phyloP scores from a whole-genome alignment of 1,139 yeast genomes.

The Dujonia santamariae region DNA sequence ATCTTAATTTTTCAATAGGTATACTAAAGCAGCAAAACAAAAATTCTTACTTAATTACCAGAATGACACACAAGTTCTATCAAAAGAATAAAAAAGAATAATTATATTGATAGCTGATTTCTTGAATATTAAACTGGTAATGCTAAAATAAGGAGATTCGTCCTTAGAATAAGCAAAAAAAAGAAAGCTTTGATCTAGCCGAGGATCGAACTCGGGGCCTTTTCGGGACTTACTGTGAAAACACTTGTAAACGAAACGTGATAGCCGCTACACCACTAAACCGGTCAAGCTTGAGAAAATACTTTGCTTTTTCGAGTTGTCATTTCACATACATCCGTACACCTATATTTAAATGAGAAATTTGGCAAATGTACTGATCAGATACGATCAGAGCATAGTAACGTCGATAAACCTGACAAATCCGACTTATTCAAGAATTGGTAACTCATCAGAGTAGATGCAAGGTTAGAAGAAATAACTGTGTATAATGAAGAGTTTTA shows the following conservation, averaged over 20 bases:
- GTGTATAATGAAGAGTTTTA: too few species aligned
- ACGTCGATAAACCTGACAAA: too few species aligned
- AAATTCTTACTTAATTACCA: too few species aligned
- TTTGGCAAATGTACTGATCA: too few species aligned
- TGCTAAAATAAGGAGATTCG: background rate
- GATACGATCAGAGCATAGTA: too few species aligned
- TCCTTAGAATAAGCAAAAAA: conserved; percentile 7
- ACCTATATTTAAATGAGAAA: too few species aligned
- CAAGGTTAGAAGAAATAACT: background rate
- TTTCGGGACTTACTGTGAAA: conserved; percentile 26
- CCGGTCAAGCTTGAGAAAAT: conserved; percentile 11
- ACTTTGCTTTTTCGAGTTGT: too few species aligned
- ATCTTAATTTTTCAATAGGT: too few species aligned
- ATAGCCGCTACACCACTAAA: conserved; percentile 33
- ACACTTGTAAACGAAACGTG: conserved; percentile 31
- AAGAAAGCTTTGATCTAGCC: conserved; percentile 24
- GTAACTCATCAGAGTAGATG: too few species aligned
- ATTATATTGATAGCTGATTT: background rate
- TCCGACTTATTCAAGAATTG: too few species aligned
- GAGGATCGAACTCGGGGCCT: conserved; percentile 36
- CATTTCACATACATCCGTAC: too few species aligned
- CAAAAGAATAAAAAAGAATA: background rate
- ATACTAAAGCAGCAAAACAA: background rate
- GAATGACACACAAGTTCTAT: too few species aligned
- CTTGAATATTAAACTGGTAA: background rate